These are phyloP conservation scores for Colletotrichum musicola DNA, from an alignment of 2,329 filamentous ascomycete genomes.

Conservation along the genomic window DNA sequence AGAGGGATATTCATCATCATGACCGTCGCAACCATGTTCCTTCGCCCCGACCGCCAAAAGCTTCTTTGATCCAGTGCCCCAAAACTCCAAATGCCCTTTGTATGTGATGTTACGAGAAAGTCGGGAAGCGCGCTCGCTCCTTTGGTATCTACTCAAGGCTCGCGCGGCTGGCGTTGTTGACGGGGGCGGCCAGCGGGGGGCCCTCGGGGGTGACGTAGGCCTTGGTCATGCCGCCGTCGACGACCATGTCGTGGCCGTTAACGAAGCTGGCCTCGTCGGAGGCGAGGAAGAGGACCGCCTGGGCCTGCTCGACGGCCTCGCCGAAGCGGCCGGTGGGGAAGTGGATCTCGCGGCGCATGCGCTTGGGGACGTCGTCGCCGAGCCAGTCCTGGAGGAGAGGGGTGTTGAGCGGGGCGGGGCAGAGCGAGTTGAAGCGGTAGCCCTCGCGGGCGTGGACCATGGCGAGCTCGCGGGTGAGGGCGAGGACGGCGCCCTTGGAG, in stretches of 20 bases:
- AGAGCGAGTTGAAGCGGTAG: conserved; percentile 90
- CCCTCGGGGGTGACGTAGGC: conserved; percentile 83
- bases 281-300: conserved; percentile 88
- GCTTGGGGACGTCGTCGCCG: conserved; percentile 86
- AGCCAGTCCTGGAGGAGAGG: conserved; percentile 94
- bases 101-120: conserved; percentile 3
- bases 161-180: conserved; percentile 65
- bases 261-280: conserved; percentile 92
- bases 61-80: conserved; percentile 24
- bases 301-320: conserved; percentile 93
- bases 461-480: conserved; percentile 89
- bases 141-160: conserved; percentile 20
- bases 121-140: conserved; percentile 1
- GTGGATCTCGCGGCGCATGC: conserved; percentile 85
- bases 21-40: conserved; percentile 3
- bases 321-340: conserved; percentile 91
- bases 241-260: conserved; percentile 91
- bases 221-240: conserved; percentile 96
- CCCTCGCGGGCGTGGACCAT: conserved; percentile 92
- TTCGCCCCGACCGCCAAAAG: neutral
- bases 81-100: conserved; percentile 29
- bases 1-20: conserved; percentile 32
- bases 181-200: conserved; percentile 63
- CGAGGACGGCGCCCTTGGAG: conserved; percentile 91
- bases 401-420: conserved; percentile 92